These are phyloP conservation scores for Bretschneidera sinensis DNA, from an alignment of 345 rosid species.

Conservation along the genomic window DNA sequence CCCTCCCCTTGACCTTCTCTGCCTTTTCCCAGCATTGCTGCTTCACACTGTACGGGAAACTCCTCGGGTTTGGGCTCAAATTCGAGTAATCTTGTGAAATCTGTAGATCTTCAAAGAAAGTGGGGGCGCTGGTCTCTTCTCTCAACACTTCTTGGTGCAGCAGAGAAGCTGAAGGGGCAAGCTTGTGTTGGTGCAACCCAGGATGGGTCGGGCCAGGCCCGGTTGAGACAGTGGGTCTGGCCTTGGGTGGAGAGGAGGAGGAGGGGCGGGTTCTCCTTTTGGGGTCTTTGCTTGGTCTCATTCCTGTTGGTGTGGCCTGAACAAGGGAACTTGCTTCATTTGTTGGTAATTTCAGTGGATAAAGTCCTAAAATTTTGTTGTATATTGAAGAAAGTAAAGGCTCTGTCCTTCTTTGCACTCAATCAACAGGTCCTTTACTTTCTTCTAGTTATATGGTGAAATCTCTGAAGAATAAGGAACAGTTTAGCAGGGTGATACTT, in stretches of 20 bases:
- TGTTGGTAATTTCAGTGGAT: too few relatives aligned
- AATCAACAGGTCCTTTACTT: too few relatives aligned
- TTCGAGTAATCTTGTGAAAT: constrained; percentile 33
- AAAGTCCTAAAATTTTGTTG: too few relatives aligned
- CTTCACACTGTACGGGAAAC: constrained; percentile 80
- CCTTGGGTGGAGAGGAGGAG: constrained; percentile 33
- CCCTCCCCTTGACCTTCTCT: constrained; percentile 77
- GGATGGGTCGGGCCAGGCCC: constrained; percentile 16
- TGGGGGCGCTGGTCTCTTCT: constrained; percentile 20
- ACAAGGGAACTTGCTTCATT: too few relatives aligned
- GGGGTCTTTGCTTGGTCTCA: constrained; percentile 37
- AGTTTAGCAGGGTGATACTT: too few relatives aligned
- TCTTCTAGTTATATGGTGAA: too few relatives aligned
- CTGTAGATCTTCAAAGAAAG: constrained; percentile 38
- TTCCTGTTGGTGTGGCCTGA: constrained; percentile 17
- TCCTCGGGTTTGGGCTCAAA: constrained; percentile 57
- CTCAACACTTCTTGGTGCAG: constrained; percentile 35
- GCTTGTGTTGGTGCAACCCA: constrained; percentile 27
- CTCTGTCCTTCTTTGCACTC: too few relatives aligned
- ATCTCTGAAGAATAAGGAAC: too few relatives aligned
- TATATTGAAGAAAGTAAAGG: too few relatives aligned
- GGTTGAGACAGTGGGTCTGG: constrained; percentile 20
- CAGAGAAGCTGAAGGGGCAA: constrained; percentile 43
- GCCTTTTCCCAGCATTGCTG: constrained; percentile 98
- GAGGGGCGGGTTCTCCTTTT: constrained; percentile 34